Evolutionary conservation across 352 stramenopile genomes (phyloP).

Genomic region (Porosira glacialis): DNA sequence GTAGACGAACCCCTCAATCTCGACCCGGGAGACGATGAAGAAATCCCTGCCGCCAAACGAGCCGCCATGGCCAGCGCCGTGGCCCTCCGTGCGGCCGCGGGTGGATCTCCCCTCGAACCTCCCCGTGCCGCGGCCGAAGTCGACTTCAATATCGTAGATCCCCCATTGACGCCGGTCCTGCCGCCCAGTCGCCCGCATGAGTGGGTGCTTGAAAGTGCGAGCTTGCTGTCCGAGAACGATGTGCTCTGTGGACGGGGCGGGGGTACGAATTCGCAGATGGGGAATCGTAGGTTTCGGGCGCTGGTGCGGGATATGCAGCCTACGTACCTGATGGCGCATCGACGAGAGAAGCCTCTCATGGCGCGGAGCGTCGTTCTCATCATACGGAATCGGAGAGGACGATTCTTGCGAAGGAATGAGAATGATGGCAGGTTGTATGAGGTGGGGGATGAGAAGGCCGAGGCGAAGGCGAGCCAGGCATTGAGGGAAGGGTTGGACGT

Average conservation of each 20-base stretch:
- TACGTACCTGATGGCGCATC: slow-evolving; percentile 71
- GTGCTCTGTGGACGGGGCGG: slow-evolving; percentile 73
- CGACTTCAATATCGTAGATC: slow-evolving; percentile 72
- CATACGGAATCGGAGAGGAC: slow-evolving; percentile 66
- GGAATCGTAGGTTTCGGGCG: slow-evolving; percentile 70
- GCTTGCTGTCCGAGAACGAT: slow-evolving; percentile 64
- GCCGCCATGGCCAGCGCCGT: slow-evolving; percentile 34
- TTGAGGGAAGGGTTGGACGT: slow-evolving; percentile 78
- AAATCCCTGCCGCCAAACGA: slow-evolving; percentile 43
- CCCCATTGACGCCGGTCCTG: slow-evolving; percentile 53
- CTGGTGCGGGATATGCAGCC: slow-evolving; percentile 78
- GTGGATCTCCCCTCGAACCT: slow-evolving; percentile 24
- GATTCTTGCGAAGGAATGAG: slow-evolving; percentile 76
- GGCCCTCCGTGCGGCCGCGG: slow-evolving; percentile 29
- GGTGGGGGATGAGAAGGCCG: slow-evolving; percentile 76
- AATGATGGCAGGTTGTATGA: slow-evolving; percentile 67
- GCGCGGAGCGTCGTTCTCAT: slow-evolving; percentile 75
- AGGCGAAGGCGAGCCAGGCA: slow-evolving; percentile 78
- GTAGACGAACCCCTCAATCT: too few species aligned
- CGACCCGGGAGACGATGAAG: slow-evolving; percentile 31
- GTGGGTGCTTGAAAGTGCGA: slow-evolving; percentile 49
- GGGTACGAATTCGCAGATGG: slow-evolving; percentile 78
- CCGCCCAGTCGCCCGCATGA: slow-evolving; percentile 15
- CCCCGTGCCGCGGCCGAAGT: slow-evolving; percentile 64
- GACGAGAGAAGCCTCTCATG: slow-evolving; percentile 75